Evolutionary conservation across 345 rosid genomes (phyloP).

Genomic region (Eucalyptus erythrocorys): DNA sequence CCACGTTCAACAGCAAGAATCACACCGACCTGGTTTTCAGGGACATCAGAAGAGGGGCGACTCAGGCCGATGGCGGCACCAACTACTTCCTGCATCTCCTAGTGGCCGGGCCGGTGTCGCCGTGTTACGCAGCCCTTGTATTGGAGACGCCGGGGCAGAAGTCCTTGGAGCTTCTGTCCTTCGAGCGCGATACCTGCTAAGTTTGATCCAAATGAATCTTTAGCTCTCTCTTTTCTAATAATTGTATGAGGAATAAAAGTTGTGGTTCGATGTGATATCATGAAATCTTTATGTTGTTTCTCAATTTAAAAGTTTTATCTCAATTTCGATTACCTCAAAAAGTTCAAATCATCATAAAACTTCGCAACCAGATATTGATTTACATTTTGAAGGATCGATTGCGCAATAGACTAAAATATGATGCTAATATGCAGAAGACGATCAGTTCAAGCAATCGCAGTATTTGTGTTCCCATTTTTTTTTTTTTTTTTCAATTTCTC

Average conservation of each 20-base stretch:
- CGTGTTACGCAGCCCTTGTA: not conserved
- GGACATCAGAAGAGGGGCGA: not conserved
- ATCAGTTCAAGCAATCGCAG: not conserved
- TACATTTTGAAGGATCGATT: not conserved
- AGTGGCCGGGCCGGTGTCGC: not conserved
- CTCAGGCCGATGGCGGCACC: not conserved
- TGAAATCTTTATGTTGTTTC: not conserved
- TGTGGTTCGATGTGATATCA: not conserved
- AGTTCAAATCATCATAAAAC: too few species aligned
- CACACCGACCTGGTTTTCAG: not conserved
- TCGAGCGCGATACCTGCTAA: not conserved
- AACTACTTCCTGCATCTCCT: not conserved
- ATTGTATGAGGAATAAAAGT: not conserved
- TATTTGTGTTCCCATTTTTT: not conserved
- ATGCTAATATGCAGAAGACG: not conserved
- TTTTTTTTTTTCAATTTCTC: not conserved
- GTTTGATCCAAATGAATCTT: not conserved
- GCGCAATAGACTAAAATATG: not conserved
- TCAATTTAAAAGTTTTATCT: not conserved
- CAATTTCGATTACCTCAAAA: not conserved
- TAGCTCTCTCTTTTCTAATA: not conserved
- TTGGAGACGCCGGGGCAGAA: not conserved
- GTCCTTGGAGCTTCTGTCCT: not conserved
- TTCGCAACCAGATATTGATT: not conserved
- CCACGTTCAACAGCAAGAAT: not conserved